Evolutionary conservation across 331 rosid genomes (phyloP), one percentile per base, ranked within the genome.

Genomic region (Rhamnella rubrinervis): DNA sequence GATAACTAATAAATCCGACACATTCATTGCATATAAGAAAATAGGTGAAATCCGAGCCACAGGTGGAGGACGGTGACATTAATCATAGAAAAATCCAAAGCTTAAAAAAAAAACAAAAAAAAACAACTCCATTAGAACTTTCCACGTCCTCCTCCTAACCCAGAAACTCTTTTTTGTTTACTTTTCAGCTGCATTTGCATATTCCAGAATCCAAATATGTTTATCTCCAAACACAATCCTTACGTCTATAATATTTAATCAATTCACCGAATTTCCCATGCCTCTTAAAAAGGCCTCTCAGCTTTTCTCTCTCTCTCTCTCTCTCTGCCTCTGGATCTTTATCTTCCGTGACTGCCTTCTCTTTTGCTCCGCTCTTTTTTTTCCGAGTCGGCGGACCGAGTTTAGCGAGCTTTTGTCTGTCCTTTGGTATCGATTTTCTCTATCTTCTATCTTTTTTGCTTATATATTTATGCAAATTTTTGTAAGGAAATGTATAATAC

Each of bases 161-260:
- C 49, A 2, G 0, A 16, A 16, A 17, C 21, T 4, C 21, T 2
- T 1, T n/a, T n/a, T n/a, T 23, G 5, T n/a, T 59, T 59, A 17
- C 19, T 25, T 25, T 59, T 59, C 4, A 38, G 40, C 31, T 46
- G 47, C 52, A 62, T 4, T 55, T 88, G 97, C 67, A 91, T 89
- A 93, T 93, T 84, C 97, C 78, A 89, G 88, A 89, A 89, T 87
- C 95, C 82, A 56, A 61, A 55, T 59, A 57, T 39, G 69, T 79
- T 18, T 31, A 67, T 78, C 75, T 86, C 77, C 78, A 75, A 59
- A 79, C 76, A 28, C 38, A 53, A 18, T 50, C 41, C 64, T n/a
- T 59, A 8, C 68, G 11, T 44, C 10, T 70, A 65, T 50, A 49
- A 11, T 66, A 26, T 61, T 44, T n/a, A n/a, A 40, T 63, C 55